phyloP scores from a whole-genome alignment of 148 eudicot species.

The Amaranthus cruentus region DNA sequence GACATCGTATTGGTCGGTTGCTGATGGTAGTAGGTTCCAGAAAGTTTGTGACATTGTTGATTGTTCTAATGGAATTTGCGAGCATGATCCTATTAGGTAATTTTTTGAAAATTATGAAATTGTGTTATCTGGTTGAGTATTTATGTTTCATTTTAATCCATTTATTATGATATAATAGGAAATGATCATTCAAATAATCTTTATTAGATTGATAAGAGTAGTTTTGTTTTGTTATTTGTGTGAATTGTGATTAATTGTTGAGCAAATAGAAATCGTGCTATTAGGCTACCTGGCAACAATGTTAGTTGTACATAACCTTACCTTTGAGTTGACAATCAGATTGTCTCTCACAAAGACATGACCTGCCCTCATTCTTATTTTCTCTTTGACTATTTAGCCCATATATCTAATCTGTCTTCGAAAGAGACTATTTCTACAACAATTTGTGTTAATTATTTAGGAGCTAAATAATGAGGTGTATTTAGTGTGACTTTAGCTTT shows the following conservation, averaged over 20 bases:
- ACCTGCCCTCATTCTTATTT: too few relatives aligned
- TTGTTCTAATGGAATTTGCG: slow-evolving; percentile 77
- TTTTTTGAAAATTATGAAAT: too few relatives aligned
- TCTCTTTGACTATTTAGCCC: too few relatives aligned
- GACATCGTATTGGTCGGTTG: background rate
- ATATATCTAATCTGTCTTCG: too few relatives aligned
- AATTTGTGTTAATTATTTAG: too few relatives aligned
- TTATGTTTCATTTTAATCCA: background rate
- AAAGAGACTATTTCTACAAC: too few relatives aligned
- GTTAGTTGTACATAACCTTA: too few relatives aligned
- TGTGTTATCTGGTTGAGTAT: background rate
- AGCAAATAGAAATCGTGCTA: background rate
- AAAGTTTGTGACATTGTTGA: slow-evolving; percentile 76
- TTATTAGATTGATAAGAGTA: background rate
- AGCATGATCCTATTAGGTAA: slow-evolving; percentile 79
- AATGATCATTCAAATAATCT: background rate
- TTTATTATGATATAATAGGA: too few relatives aligned
- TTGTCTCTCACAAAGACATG: too few relatives aligned
- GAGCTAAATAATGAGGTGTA: too few relatives aligned
- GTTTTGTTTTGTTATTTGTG: background rate
- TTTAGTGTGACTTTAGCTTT: too few relatives aligned
- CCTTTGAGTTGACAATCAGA: too few relatives aligned
- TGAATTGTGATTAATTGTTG: background rate
- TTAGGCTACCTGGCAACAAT: background rate
- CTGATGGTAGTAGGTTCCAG: slow-evolving; percentile 26